Conservation (phyloP, 805 yeast species). For the Metschnikowia corniflorae region DNA sequence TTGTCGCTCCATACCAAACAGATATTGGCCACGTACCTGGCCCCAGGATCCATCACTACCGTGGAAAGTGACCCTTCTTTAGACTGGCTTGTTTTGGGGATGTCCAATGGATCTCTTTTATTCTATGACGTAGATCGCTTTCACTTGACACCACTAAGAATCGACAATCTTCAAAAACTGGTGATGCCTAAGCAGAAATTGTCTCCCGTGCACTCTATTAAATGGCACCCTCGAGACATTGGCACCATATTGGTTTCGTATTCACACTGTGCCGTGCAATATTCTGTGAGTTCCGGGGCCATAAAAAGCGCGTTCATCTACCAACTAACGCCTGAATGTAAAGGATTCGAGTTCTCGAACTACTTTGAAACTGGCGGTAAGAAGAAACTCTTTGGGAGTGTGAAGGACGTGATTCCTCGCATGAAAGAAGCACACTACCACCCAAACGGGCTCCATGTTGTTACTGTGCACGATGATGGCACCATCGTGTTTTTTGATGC, state of each 20-base stretch:
- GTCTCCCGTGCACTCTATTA: slow-evolving; percentile 64
- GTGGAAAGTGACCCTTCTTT: slow-evolving; percentile 79
- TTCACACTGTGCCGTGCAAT: slow-evolving; percentile 62
- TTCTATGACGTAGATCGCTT: slow-evolving; percentile 84
- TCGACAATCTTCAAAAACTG: slow-evolving; percentile 67
- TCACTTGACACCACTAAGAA: slow-evolving; percentile 54
- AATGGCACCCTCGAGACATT: slow-evolving; percentile 87
- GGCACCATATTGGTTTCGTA: slow-evolving; percentile 76
- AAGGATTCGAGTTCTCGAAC: slow-evolving; percentile 47
- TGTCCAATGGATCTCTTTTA: slow-evolving; percentile 66
- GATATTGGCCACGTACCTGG: slow-evolving; percentile 55
- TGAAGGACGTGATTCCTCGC: slow-evolving; percentile 32
- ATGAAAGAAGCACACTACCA: slow-evolving; percentile 67
- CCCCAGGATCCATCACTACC: slow-evolving; percentile 65
- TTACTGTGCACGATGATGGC: slow-evolving; percentile 79
- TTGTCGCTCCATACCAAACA: slow-evolving; percentile 65
- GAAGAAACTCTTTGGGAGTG: slow-evolving; percentile 36
- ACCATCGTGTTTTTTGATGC: slow-evolving; percentile 93
- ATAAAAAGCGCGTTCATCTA: slow-evolving; percentile 58
- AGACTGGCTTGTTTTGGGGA: slow-evolving; percentile 82
- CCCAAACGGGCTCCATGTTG: slow-evolving; percentile 85
- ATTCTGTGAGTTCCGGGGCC: slow-evolving; percentile 59
- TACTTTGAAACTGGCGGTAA: slow-evolving; percentile 36
- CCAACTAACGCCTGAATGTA: slow-evolving; percentile 61
- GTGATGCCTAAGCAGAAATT: slow-evolving; percentile 53